These are phyloP conservation scores for Lepidium campestre DNA, from an alignment of 441 rosid species.

Conservation along the genomic window DNA sequence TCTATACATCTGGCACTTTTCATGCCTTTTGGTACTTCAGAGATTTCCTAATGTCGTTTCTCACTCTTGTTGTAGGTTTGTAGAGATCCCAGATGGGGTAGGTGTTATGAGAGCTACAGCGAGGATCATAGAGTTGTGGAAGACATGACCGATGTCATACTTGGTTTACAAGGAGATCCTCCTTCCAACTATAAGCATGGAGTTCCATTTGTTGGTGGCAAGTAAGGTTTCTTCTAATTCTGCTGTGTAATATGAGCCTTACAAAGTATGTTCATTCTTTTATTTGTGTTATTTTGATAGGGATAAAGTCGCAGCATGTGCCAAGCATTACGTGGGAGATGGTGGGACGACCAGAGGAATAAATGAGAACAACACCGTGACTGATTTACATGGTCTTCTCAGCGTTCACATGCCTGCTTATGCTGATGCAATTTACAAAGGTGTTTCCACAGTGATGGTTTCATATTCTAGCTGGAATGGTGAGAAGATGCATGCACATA, in stretches of 20 bases:
- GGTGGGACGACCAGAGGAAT: conserved; percentile 61
- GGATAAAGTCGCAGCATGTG: conserved; percentile 64
- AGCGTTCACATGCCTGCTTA: conserved; percentile 65
- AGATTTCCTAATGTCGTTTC: neutral
- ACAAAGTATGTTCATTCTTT: conserved; percentile 5
- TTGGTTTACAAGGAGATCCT: conserved; percentile 68
- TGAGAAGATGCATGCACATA: conserved; percentile 64
- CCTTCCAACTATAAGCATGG: conserved; percentile 43
- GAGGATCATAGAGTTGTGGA: conserved; percentile 58
- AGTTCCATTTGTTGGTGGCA: conserved; percentile 61
- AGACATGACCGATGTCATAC: conserved; percentile 58
- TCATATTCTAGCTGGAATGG: conserved; percentile 75
- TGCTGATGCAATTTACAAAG: conserved; percentile 53
- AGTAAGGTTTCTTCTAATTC: conserved; percentile 25
- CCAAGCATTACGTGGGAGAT: conserved; percentile 69
- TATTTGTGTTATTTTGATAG: conserved; percentile 21
- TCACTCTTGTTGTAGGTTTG: conserved; percentile 46
- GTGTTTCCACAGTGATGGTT: conserved; percentile 65
- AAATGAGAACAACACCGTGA: conserved; percentile 52
- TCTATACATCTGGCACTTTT: neutral
- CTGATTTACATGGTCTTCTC: conserved; percentile 48
- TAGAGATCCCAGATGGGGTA: conserved; percentile 75
- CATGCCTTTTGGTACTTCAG: neutral
- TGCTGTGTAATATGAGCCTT: neutral
- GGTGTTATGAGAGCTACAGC: conserved; percentile 68